Conservation (phyloP, 75 land plant species). For the Picea sitchensis region DNA sequence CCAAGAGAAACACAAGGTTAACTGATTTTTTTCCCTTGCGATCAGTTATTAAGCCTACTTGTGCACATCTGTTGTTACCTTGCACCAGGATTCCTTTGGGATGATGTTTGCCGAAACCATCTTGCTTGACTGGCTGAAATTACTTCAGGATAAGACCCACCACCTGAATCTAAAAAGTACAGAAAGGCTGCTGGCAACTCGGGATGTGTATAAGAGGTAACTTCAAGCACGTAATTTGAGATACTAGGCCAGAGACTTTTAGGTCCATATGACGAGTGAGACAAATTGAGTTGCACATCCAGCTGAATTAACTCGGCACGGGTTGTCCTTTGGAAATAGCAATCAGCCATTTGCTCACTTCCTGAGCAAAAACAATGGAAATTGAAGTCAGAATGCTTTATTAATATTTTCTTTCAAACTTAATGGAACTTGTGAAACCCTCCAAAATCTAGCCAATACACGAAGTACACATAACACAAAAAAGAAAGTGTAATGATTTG, state of each 20-base stretch:
- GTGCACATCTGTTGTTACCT: constrained; percentile 33
- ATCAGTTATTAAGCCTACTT: not conserved
- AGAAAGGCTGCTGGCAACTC: constrained; percentile 37
- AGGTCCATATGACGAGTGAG: constrained; percentile 57
- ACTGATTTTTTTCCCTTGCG: not conserved
- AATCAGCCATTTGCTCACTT: constrained; percentile 1
- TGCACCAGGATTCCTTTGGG: constrained; percentile 52
- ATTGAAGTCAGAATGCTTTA: not conserved
- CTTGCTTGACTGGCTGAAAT: constrained; percentile 66
- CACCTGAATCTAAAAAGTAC: constrained; percentile 96
- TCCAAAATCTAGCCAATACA: not conserved
- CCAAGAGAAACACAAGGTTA: not conserved
- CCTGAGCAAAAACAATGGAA: constrained; percentile 9
- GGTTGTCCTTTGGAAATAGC: constrained; percentile 60
- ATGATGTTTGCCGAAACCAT: constrained; percentile 62
- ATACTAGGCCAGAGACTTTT: constrained; percentile 80
- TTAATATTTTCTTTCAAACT: not conserved
- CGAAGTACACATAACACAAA: not conserved
- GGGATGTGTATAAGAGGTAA: constrained; percentile 36
- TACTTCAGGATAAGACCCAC: constrained; percentile 89
- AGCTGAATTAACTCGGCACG: constrained; percentile 56
- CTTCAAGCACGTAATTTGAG: constrained; percentile 75
- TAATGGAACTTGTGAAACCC: not conserved
- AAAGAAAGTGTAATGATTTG: not conserved
- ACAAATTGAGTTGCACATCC: constrained; percentile 36